Evolutionary conservation across 179 eudicot species (phyloP).

Genomic region (Heliamphora pulchella): DNA sequence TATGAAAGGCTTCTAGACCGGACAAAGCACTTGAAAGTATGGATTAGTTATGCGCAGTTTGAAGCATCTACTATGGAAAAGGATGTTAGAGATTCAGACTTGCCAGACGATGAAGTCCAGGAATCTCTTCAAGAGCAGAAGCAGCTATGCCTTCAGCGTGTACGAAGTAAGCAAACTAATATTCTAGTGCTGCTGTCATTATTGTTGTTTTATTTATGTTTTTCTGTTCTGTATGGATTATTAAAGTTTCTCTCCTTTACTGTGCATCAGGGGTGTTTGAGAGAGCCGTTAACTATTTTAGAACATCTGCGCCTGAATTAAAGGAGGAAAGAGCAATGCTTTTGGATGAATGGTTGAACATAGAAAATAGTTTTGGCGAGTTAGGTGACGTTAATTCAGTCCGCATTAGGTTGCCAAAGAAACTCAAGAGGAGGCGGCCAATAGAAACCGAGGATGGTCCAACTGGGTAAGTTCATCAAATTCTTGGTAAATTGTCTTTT

Average conservation of each 20-base stretch:
- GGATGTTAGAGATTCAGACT: constrained; percentile 31
- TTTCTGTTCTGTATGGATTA: neutral
- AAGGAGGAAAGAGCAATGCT: constrained; percentile 93
- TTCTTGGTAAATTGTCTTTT: neutral
- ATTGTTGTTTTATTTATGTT: neutral
- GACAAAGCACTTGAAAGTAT: constrained; percentile 82
- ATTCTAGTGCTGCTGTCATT: neutral
- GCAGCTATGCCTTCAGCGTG: constrained; percentile 41
- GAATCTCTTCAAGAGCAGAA: constrained; percentile 32
- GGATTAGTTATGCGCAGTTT: constrained; percentile 82
- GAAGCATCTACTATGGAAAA: constrained; percentile 64
- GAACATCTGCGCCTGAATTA: constrained; percentile 73
- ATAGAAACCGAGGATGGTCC: constrained; percentile 74
- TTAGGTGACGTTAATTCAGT: constrained; percentile 62
- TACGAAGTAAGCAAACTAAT: constrained; percentile 52
- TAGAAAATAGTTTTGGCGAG: constrained; percentile 60
- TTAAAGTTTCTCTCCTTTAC: constrained; percentile 9
- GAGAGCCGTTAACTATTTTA: constrained; percentile 52
- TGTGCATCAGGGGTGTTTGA: constrained; percentile 64
- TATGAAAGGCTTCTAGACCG: constrained; percentile 85
- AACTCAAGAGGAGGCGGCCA: constrained; percentile 64
- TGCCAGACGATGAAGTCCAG: constrained; percentile 32
- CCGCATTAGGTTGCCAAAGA: constrained; percentile 66
- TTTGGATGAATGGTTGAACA: constrained; percentile 65
- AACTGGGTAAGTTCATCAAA: constrained; percentile 49